Base-by-base conservation (phyloP, 345 rosid species). In the Lagerstroemia speciosa region DNA sequence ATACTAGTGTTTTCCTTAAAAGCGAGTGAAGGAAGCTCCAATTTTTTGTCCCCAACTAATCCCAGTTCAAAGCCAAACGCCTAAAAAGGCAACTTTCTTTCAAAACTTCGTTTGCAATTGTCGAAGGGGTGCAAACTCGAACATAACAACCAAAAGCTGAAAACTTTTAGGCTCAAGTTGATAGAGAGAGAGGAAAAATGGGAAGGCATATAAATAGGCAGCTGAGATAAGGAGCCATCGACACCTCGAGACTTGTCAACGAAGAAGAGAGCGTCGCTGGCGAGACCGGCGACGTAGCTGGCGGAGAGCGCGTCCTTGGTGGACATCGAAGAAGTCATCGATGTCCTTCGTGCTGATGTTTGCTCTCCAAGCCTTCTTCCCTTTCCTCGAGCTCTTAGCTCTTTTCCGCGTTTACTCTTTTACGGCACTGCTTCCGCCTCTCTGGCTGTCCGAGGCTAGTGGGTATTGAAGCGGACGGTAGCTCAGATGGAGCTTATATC, bases 291-390 rank as follows among this genome's bases (percentile, higher is more conserved):
- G 71, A 91, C 91, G 68, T 88, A 83, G 46, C 96, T 95, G 27
- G 96, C 97, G 58, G 97, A 82, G 72, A 83, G 94, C 58, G 93
- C 92, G 60, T 91, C 96, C 71, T 80, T 91, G 17, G 91, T 94
- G 69, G 93, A 73, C 71, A 86, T 82, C 93, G 64, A 72, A 82
- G 89, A 78, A 94, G 66, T 91, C 88, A 33, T 84, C 84, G 43
- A 89, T 83, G 66, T 91, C 96, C 62, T 81, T 88, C 0, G 95
- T 86, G 80, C 96, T 94, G 38, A 88, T 94, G 83, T 91, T 94
- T 0, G 93, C 97, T 67, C 97, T 87, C 99, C 99, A 94, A 27
- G 90, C 97, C 73, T 94, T 94, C 75, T 94, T 91, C 26, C 96
- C 95, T 76, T 94, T 94, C 76, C 97, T 83, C 36, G 97, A 91